Evolutionary conservation across 2,329 filamentous ascomycete species (phyloP), one percentile per base, ranked within the genome.

Genomic region (Neofusicoccum sp.): DNA sequence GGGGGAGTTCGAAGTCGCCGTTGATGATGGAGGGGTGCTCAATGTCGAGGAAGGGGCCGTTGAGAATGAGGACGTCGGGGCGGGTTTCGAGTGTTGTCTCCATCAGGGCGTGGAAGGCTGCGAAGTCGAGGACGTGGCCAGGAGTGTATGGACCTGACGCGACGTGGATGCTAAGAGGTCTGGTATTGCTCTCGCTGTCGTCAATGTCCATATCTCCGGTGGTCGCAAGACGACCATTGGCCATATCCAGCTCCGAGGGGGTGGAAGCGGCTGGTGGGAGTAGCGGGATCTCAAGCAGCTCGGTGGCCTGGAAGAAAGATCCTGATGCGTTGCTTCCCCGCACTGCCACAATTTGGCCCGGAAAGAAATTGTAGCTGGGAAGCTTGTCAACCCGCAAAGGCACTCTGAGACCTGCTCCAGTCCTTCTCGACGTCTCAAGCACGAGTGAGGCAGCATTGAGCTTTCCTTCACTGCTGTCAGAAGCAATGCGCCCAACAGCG

Each of bases 121-220:
- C 90, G 71, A 93, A 99, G 65, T 92, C 89, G 47, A 99, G 86
- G 70, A 96, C 96, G 69, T 93, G 90, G 67, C 98, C 93, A 2
- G 92, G 86, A 0, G 93, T 96, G 75, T 96, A 99, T 0, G 95
- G 95, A 0, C 95, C 95, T 0, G 91, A 85, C 1, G 89, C 91
- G 62, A 93, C 82, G 38, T 97, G 75, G 54, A 96, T 79, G 67
- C 84, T 92, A 16, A 98, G 76, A 0, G 93, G 92, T 7, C 85
- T 79, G 36, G 67, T 78, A 4, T 74, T 73, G 16, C 79, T 76
- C 63, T 87, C 84, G 33, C 34, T 44, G 8, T 48, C 51, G 31
- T 61, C 59, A 2, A 61, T 28, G 14, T 60, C 58, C 43, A 48
- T 51, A 2, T 83, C 68, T 7, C 33, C 38, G 1, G 82, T 84